These are phyloP conservation scores for Pseudocercospora macadamiae DNA, from an alignment of 2,329 filamentous ascomycete genomes.

Conservation along the genomic window DNA sequence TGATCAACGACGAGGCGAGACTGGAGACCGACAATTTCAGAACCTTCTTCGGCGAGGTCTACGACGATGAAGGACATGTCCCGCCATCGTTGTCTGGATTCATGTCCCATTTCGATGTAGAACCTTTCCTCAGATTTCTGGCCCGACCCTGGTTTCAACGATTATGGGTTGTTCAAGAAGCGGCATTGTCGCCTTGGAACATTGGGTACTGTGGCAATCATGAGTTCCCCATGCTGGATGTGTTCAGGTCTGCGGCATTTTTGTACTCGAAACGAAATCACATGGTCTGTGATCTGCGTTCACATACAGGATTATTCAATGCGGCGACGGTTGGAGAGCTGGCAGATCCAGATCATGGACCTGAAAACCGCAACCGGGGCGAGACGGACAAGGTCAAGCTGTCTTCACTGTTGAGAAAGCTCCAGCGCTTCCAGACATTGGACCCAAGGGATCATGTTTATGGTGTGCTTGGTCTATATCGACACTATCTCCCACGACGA, in stretches of 20 bases:
- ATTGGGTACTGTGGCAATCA: slow-evolving; percentile 3
- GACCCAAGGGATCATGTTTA: slow-evolving; percentile 11
- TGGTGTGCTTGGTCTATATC: slow-evolving; percentile 4
- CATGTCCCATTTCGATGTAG: slow-evolving; percentile 3
- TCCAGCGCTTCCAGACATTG: slow-evolving; percentile 11
- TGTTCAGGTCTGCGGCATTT: slow-evolving; percentile 6
- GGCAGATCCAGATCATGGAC: slow-evolving; percentile 6
- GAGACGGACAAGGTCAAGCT: not conserved
- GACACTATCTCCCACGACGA: not conserved
- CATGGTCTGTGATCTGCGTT: not conserved
- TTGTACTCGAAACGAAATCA: slow-evolving; percentile 8
- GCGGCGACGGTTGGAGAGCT: not conserved
- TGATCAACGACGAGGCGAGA: not conserved
- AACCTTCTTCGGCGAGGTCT: not conserved
- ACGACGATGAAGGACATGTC: slow-evolving; percentile 2
- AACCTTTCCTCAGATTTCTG: slow-evolving; percentile 8
- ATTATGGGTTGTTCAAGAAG: slow-evolving; percentile 19
- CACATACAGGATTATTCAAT: slow-evolving; percentile 4
- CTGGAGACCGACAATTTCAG: slow-evolving; percentile 1
- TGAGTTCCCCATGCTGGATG: not conserved
- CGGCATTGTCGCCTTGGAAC: slow-evolving; percentile 3
- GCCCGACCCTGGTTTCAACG: slow-evolving; percentile 14
- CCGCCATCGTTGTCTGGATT: slow-evolving; percentile 5
- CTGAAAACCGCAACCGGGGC: not conserved
- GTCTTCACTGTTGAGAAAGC: not conserved